Percentiles rank a stretch among this genome's conserved stretches.
Evolutionary conservation across 345 rosid species (phyloP).

Genomic region (Pseudoturritis turrita): DNA sequence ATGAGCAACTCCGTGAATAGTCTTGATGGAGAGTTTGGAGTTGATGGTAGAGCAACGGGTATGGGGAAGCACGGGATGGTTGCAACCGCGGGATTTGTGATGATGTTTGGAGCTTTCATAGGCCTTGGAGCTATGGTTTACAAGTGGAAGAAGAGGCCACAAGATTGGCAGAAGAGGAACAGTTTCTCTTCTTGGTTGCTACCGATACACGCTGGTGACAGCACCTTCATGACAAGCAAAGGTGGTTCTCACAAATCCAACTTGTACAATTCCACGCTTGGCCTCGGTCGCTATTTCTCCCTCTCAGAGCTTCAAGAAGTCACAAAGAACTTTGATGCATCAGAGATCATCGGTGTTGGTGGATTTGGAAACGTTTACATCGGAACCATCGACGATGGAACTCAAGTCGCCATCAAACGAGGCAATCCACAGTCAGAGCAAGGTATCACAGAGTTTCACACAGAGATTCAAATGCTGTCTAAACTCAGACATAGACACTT

Average conservation of each 20-base stretch:
- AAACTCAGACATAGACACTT: conserved; percentile 80
- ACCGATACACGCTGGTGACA: conserved; percentile 58
- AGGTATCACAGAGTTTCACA: conserved; percentile 75
- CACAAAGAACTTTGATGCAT: conserved; percentile 57
- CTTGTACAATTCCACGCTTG: conserved; percentile 39
- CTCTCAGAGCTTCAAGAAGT: conserved; percentile 65
- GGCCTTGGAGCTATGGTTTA: conserved; percentile 79
- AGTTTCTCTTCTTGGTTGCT: conserved; percentile 82
- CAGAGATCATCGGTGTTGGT: conserved; percentile 62
- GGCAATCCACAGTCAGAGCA: conserved; percentile 85
- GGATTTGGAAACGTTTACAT: conserved; percentile 79
- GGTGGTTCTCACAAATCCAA: conserved; percentile 46
- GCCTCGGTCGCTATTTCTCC: conserved; percentile 63
- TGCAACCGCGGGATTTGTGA: conserved; percentile 63
- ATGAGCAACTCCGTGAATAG: conserved; percentile 67
- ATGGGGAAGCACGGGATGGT: conserved; percentile 38
- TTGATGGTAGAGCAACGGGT: conserved; percentile 35
- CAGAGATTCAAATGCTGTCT: conserved; percentile 79
- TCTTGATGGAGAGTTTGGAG: conserved; percentile 75
- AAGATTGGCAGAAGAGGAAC: conserved; percentile 76
- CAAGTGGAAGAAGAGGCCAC: conserved; percentile 70
- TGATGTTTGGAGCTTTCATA: conserved; percentile 81
- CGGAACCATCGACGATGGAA: conserved; percentile 55
- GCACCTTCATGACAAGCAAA: conserved; percentile 55
- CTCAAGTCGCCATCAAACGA: conserved; percentile 69